Base-by-base conservation (phyloP, 805 yeast genomes). In the Candida germanica region DNA sequence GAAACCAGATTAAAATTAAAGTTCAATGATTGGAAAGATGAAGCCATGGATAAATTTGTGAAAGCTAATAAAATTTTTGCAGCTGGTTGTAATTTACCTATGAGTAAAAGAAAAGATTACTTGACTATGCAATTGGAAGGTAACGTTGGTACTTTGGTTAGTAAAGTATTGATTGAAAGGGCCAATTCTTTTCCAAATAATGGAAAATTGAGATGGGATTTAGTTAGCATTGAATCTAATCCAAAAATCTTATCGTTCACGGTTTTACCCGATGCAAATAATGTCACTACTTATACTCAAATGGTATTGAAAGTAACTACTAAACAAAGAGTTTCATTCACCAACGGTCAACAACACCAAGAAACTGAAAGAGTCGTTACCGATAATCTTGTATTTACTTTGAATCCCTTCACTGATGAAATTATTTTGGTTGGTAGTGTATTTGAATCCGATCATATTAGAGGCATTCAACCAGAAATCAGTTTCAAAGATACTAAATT, bases 21-120 rank as follows among this genome's bases (percentile, higher is more conserved):
- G 38, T 83, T 79, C 58, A 86, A 89, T 21, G 74, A 79, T 41
- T 89, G 96, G 96, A 86, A 85, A 58, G 91, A 87, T 59, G 73
- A 72, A 20, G 95, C 95, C 6, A 79, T 89, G 48, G 87, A 87
- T 48, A 69, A 68, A 33, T 88, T 79, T 57, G 83, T 83, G 19
- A 75, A 76, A 39, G 82, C 86, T n/a, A 87, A 89, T 61, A 79
- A 80, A 51, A 80, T 87, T 2, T 89, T 89, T 66, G 91, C 95
- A 2, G 54, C 63, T 18, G 67, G 64, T 1, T 66, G 72, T 50
- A 57, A 54, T 37, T 49, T 55, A 36, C 54, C 58, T 5, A 37
- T 38, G 13, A 37, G 40, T 6, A 58, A 59, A 36, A 49, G 71
- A 37, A 54, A 66, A 13, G 69, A 67, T 21, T 68, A 80, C 44